Percentiles rank a stretch among this genome's conserved stretches.
phyloP scores from a whole-genome alignment of 768 basidiomycete genomes.

The Bullera alba region DNA sequence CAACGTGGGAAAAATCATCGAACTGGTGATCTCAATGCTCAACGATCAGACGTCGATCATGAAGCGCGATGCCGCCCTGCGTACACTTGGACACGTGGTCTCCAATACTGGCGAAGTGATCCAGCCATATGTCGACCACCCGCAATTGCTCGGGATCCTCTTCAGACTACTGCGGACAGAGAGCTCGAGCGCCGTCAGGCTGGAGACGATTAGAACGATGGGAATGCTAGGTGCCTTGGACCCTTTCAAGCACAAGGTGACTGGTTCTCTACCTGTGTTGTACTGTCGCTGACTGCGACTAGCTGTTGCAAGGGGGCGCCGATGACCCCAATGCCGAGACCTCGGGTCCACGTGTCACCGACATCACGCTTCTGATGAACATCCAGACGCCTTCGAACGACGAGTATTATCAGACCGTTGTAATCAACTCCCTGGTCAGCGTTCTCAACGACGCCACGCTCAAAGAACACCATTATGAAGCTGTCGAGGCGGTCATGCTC shows the following conservation, averaged over 20 bases:
- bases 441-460: slow-evolving; percentile 85
- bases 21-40: slow-evolving; percentile 76
- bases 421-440: slow-evolving; percentile 75
- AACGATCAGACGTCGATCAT: slow-evolving; percentile 72
- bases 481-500: slow-evolving; percentile 96
- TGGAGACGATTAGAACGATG: slow-evolving; percentile 89
- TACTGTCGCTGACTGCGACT: neutral
- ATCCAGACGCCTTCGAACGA: slow-evolving; percentile 59
- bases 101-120: slow-evolving; percentile 95
- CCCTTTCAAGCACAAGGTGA: slow-evolving; percentile 86
- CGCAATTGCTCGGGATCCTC: slow-evolving; percentile 76
- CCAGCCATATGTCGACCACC: slow-evolving; percentile 79
- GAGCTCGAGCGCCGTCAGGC: slow-evolving; percentile 54
- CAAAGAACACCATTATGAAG: slow-evolving; percentile 78
- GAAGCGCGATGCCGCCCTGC: slow-evolving; percentile 89
- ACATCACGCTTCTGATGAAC: slow-evolving; percentile 48
- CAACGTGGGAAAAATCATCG: slow-evolving; percentile 79
- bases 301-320: slow-evolving; percentile 46
- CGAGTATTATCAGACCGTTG: slow-evolving; percentile 95
- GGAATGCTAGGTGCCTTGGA: slow-evolving; percentile 94
- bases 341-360: slow-evolving; percentile 48
- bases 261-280: slow-evolving; percentile 8
- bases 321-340: slow-evolving; percentile 65
- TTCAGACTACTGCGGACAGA: slow-evolving; percentile 82
- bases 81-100: slow-evolving; percentile 89